Base-by-base conservation (phyloP, 345 rosid species). In the Citrus medica region DNA sequence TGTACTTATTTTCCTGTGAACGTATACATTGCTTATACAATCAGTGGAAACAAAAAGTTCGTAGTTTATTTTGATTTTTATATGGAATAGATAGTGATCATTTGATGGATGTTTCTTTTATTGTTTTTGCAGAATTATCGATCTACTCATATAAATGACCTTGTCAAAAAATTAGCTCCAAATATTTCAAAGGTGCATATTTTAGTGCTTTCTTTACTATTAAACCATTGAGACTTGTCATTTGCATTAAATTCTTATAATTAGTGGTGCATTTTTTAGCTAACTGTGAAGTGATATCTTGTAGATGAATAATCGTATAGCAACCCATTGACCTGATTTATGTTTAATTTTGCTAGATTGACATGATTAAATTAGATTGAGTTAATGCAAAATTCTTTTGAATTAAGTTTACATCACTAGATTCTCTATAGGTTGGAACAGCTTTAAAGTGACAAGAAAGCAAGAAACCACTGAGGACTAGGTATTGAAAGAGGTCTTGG, bases 131-230 rank as follows among this genome's bases (percentile, higher is more conserved):
- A 91, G 98, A 87, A 80, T 75, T 88, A 85, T 79, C 83, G 75
- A 66, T 78, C 88, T 0, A 79, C 67, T 76, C 89, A 85, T n/a
- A 84, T 89, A 19, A 77, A 87, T 71, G 86, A 91, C 42, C 82
- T 87, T 62, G 82, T 91, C 48, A 65, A 78, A 19, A 85, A 84
- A 71, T 63, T 89, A 71, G 85, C 78, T 58, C 94, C 91, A 60
- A 83, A 84, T 12, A 79, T 91, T 81, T 79, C 90, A 66, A 88
- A 89, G 93, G 95, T 91, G 86, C 60, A 81, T 71, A 77, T 58
- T 63, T 14, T 64, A 25, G 55, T 81, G 76, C 74, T 78, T 68
- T 71, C n/a, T 58, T 35, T 9, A 10, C 60, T 22, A 37, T 68
- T 27, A 59, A 77, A 59, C 28, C 14, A 25, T 37, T 42, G 56